These are phyloP conservation scores for Aureobasidium sp. DNA, from an alignment of 2,329 filamentous ascomycete genomes.

Conservation along the genomic window DNA sequence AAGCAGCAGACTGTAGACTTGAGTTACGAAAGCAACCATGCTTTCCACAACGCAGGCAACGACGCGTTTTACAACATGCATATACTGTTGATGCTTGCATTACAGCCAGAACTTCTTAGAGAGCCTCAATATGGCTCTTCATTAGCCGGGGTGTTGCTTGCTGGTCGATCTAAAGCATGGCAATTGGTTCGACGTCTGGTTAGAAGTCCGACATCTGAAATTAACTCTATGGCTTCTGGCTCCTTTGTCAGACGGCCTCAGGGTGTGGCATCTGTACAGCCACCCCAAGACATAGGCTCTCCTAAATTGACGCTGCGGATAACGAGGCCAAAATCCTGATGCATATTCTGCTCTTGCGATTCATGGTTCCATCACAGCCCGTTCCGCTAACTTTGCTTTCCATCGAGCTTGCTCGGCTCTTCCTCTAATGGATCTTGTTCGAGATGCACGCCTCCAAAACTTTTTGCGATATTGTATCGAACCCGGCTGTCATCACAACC, in stretches of 20 bases:
- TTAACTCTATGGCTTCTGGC: not conserved
- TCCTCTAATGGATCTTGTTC: not conserved
- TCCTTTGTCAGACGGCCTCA: not conserved
- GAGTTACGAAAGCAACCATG: not conserved
- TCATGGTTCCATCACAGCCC: not conserved
- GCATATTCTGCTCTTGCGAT: no score
- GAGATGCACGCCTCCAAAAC: not conserved
- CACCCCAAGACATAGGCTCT: not conserved
- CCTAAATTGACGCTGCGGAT: not conserved
- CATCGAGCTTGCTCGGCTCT: not conserved
- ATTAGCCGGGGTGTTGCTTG: not conserved
- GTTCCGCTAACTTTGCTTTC: not conserved
- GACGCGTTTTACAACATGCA: slow-evolving; percentile 25
- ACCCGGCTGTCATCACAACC: not conserved
- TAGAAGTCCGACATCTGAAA: no score
- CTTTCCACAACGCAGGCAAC: slow-evolving; percentile 33
- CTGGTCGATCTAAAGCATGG: not conserved
- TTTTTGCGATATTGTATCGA: not conserved
- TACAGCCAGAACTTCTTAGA: slow-evolving; percentile 7
- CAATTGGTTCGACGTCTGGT: not conserved
- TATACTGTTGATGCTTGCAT: slow-evolving; percentile 17
- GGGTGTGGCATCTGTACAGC: not conserved
- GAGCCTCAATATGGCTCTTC: not conserved
- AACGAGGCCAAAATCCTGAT: not conserved
- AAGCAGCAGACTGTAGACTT: not conserved